Percentiles rank a stretch among this genome's conserved stretches.
phyloP scores from a whole-genome alignment of 768 basidiomycete genomes.

The Glaciozyma martinii region DNA sequence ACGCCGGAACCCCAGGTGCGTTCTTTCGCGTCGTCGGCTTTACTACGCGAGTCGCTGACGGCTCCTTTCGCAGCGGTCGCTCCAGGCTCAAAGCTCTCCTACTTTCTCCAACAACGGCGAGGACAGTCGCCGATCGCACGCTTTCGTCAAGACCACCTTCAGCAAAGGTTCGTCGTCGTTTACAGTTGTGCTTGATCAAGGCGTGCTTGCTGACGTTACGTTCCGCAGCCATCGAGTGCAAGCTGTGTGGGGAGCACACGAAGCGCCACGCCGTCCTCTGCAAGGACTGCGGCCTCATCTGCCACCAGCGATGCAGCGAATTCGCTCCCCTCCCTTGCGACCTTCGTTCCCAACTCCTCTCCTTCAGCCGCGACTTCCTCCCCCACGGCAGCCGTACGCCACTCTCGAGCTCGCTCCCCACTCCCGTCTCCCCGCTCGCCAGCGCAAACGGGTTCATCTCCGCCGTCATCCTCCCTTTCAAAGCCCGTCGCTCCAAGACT shows the following conservation, averaged over 20 bases:
- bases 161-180: conserved; percentile 61
- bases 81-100: neutral
- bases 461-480: conserved; percentile 20
- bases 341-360: conserved; percentile 27
- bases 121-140: conserved; percentile 47
- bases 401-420: neutral
- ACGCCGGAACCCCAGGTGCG: neutral
- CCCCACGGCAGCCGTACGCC: neutral
- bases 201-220: conserved; percentile 3
- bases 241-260: conserved; percentile 67
- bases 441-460: neutral
- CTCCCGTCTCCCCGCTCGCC: neutral
- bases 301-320: conserved; percentile 46
- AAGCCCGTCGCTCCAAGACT: conserved; percentile 3
- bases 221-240: conserved; percentile 66
- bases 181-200: neutral
- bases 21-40: neutral
- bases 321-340: conserved; percentile 27
- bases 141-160: conserved; percentile 86
- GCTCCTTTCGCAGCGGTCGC: neutral
- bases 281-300: conserved; percentile 78
- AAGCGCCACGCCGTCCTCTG: conserved; percentile 85
- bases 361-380: neutral
- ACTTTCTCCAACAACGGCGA: neutral
- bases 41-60: neutral